These are phyloP conservation scores for Withania somnifera DNA, from an alignment of 305 asterid species.

Conservation along the genomic window DNA sequence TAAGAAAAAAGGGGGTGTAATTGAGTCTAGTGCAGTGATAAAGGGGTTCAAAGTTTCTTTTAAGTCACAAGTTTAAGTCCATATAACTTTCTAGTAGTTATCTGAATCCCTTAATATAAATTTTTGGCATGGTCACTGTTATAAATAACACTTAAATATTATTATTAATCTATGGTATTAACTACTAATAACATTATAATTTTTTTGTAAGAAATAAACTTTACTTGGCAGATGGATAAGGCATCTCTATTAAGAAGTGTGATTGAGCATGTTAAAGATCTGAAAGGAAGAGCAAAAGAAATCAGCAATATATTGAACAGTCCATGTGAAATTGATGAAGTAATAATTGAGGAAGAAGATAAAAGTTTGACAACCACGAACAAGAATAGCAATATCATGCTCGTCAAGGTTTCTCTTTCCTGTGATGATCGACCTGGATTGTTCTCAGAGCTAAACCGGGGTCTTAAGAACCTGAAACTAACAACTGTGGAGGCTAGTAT, in stretches of 20 bases:
- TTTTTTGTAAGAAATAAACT: too few relatives aligned
- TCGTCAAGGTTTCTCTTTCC: conserved; percentile 50
- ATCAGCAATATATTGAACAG: conserved; percentile 28
- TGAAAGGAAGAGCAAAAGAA: conserved; percentile 44
- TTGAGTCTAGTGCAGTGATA: too few relatives aligned
- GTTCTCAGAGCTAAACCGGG: conserved; percentile 50
- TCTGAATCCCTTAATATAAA: too few relatives aligned
- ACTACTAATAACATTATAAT: too few relatives aligned
- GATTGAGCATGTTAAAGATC: conserved; percentile 63
- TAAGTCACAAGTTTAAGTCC: too few relatives aligned
- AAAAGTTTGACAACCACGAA: background rate
- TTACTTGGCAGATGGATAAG: conserved; percentile 90
- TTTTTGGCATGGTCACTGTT: too few relatives aligned
- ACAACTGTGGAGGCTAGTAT: conserved; percentile 40
- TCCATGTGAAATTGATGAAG: conserved; percentile 62
- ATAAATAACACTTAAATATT: too few relatives aligned
- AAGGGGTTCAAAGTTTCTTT: too few relatives aligned
- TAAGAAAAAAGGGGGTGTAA: too few relatives aligned
- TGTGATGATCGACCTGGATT: conserved; percentile 65
- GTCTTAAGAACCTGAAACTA: conserved; percentile 35
- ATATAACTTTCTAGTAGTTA: too few relatives aligned
- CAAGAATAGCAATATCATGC: background rate
- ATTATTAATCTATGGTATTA: too few relatives aligned
- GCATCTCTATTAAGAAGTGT: conserved; percentile 65
- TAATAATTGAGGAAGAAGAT: conserved; percentile 19